Conservation (phyloP, 441 rosid species). For the Adansonia grandidieri region DNA sequence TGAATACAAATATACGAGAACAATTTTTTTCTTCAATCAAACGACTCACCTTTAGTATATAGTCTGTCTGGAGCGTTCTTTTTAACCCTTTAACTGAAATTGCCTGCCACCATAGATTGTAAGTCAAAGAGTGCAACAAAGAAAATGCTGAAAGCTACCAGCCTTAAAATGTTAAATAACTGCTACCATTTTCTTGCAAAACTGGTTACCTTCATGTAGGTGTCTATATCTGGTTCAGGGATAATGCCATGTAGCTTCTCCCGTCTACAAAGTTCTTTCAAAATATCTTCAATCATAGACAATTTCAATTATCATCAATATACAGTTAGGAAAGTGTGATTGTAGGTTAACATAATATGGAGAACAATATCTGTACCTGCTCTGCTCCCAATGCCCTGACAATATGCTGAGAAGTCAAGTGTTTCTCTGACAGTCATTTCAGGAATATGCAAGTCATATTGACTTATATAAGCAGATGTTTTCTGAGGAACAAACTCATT, state of each 20-base stretch:
- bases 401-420: conserved; percentile 42
- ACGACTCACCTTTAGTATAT: conserved; percentile 60
- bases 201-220: conserved; percentile 36
- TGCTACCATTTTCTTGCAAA: neutral
- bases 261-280: conserved; percentile 50
- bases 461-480: conserved; percentile 31
- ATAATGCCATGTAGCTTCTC: conserved; percentile 53
- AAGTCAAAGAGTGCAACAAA: neutral
- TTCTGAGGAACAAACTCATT: conserved; percentile 42
- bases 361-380: conserved; percentile 14
- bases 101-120: conserved; percentile 45
- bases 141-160: too few relatives aligned
- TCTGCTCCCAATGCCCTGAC: conserved; percentile 21
- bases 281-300: neutral
- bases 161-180: too few relatives aligned
- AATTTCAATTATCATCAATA: neutral
- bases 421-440: conserved; percentile 56
- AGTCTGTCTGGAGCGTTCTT: conserved; percentile 70
- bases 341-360: neutral
- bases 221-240: conserved; percentile 62
- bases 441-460: conserved; percentile 58
- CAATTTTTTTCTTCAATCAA: neutral
- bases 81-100: conserved; percentile 59
- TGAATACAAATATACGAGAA: too few relatives aligned
- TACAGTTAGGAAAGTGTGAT: neutral